Evolutionary conservation across 2,329 filamentous ascomycete species (phyloP).

Genomic region (Nothophaeocryptopus gaeumannii): DNA sequence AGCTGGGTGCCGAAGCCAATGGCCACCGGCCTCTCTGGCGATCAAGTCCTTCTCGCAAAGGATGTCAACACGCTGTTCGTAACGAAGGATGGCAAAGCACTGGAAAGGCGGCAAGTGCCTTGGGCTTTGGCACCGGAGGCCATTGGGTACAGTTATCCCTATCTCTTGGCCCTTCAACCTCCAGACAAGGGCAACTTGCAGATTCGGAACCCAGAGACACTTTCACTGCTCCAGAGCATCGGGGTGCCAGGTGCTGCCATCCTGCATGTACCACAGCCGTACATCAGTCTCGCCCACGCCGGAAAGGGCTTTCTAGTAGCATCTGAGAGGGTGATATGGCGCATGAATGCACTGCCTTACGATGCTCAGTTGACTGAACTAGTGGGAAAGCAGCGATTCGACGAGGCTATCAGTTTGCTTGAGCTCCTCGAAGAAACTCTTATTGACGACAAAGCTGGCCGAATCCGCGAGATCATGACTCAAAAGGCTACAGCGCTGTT

Average conservation of each 20-base stretch:
- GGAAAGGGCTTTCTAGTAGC: constrained; percentile 93
- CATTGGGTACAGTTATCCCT: constrained; percentile 95
- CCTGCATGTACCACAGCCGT: constrained; percentile 88
- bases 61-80: constrained; percentile 96
- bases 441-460: constrained; percentile 74
- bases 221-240: constrained; percentile 85
- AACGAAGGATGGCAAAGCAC: constrained; percentile 73
- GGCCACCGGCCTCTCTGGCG: constrained; percentile 75
- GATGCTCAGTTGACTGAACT: constrained; percentile 84
- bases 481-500: constrained; percentile 86
- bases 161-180: constrained; percentile 81
- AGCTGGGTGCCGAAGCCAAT: constrained; percentile 89
- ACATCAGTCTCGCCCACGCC: constrained; percentile 89
- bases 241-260: constrained; percentile 76
- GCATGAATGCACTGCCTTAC: constrained; percentile 91
- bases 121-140: constrained; percentile 86
- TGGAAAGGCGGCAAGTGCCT: constrained; percentile 84
- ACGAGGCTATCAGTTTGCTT: constrained; percentile 88
- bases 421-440: constrained; percentile 90
- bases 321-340: constrained; percentile 89
- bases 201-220: constrained; percentile 85
- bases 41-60: constrained; percentile 89
- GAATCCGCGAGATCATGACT: constrained; percentile 83
- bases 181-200: constrained; percentile 81
- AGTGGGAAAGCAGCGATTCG: constrained; percentile 68